Conservation (phyloP, 148 eudicot species). For the Fagopyrum homotropicum region DNA sequence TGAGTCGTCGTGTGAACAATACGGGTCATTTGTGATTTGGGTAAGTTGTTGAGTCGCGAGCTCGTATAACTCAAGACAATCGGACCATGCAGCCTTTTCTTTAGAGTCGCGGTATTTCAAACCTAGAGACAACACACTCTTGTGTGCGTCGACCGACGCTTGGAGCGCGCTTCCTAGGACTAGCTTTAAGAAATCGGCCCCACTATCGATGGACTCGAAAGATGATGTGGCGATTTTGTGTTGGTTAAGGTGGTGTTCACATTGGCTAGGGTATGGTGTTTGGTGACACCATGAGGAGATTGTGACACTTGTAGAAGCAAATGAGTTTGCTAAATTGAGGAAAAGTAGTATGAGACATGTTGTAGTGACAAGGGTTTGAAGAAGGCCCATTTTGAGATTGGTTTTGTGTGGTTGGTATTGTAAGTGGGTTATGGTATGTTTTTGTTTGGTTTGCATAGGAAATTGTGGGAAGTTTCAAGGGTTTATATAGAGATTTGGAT, state of each 20-base stretch:
- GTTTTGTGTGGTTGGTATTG: background rate
- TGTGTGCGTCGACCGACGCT: conserved; percentile 26
- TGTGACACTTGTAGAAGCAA: background rate
- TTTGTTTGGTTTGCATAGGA: conserved; percentile 2
- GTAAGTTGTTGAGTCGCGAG: conserved; percentile 39
- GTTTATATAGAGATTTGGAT: conserved; percentile 8
- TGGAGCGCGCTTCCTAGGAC: conserved; percentile 35
- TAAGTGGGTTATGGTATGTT: background rate
- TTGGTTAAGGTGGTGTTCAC: conserved; percentile 40
- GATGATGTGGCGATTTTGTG: conserved; percentile 14
- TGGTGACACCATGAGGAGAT: conserved; percentile 43
- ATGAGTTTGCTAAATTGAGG: background rate
- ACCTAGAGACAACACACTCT: conserved; percentile 24
- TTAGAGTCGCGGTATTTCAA: conserved; percentile 21
- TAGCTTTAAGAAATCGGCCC: conserved; percentile 39
- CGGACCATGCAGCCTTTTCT: conserved; percentile 60
- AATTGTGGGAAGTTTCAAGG: background rate
- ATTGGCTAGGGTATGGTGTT: conserved; percentile 63
- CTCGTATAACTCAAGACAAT: conserved; percentile 63
- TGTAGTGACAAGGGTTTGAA: background rate
- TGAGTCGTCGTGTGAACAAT: conserved; percentile 26
- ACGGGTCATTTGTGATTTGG: conserved; percentile 24
- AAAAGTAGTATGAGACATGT: background rate
- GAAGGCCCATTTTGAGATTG: conserved; percentile 6
- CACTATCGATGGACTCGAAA: conserved; percentile 23